Conservation (phyloP, 148 eudicot genomes). For the Camellia lanceoleosa region DNA sequence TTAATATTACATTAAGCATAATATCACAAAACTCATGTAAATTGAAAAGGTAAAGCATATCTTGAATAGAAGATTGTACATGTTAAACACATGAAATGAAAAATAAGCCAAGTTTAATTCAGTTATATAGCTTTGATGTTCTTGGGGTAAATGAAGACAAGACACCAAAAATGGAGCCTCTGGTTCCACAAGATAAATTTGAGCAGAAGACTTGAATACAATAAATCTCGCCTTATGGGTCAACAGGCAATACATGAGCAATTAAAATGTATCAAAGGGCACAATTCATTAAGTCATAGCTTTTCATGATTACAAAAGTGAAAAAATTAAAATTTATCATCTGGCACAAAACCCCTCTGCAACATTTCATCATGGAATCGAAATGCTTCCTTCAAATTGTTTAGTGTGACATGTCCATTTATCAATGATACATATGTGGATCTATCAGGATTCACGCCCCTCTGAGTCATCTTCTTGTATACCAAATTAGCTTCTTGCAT, state of each 20-base stretch:
- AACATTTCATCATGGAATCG: conserved; percentile 81
- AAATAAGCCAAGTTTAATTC: not conserved
- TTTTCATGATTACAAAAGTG: not conserved
- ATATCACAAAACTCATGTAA: not conserved
- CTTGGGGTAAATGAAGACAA: not conserved
- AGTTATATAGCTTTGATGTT: not conserved
- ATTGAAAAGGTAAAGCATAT: not conserved
- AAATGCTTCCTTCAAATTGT: conserved; percentile 73
- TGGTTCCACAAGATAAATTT: not conserved
- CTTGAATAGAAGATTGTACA: not conserved
- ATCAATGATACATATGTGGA: conserved; percentile 51
- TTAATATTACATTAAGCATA: not conserved
- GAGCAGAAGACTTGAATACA: not conserved
- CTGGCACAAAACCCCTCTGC: conserved; percentile 66
- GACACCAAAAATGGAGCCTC: not conserved
- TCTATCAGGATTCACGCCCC: conserved; percentile 57
- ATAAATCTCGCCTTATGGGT: not conserved
- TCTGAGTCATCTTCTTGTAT: conserved; percentile 64
- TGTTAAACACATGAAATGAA: not conserved
- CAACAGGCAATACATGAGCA: not conserved
- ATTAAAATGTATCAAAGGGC: not conserved
- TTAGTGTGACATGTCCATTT: conserved; percentile 60
- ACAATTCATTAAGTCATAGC: not conserved
- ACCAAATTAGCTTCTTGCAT: conserved; percentile 58
- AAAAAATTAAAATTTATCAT: conserved; percentile 58